Percentiles rank a stretch among this genome's conserved stretches.
These are phyloP conservation scores for Botrytis squamosa DNA, from an alignment of 2,329 filamentous ascomycete genomes.

Conservation along the genomic window DNA sequence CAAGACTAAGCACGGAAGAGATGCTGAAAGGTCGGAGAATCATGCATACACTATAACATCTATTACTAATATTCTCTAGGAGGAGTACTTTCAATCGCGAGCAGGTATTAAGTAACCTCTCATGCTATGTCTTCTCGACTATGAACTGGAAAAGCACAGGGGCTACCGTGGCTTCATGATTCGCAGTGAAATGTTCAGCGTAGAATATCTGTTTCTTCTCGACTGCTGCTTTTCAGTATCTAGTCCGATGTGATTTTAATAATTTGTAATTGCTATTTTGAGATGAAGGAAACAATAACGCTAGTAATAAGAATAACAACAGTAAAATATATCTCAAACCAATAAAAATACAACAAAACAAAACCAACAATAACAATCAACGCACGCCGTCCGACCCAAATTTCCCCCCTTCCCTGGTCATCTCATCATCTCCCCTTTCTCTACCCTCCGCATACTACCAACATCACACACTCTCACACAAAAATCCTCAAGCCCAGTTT, in stretches of 20 bases:
- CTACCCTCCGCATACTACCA: no score
- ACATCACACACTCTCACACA: not conserved
- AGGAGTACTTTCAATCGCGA: no score
- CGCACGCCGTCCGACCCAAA: not conserved
- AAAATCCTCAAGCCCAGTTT: not conserved
- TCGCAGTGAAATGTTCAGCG: fast-evolving
- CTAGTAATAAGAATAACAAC: not conserved
- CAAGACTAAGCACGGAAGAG: no score
- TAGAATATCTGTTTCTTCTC: not conserved
- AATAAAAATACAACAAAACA: not conserved
- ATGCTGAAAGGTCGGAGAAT: no score
- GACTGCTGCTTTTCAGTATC: fast-evolving
- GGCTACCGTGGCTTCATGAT: no score
- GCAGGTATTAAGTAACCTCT: not conserved
- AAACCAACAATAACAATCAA: not conserved
- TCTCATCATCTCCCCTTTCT: no score
- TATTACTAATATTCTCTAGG: no score
- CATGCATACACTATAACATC: no score
- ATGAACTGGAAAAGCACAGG: not conserved
- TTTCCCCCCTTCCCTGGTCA: no score
- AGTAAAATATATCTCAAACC: not conserved
- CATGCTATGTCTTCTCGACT: fast-evolving
- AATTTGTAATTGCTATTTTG: no score
- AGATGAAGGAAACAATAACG: not conserved
- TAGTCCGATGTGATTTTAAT: not conserved